phyloP scores from a whole-genome alignment of 768 basidiomycete genomes.

The Gloeopeniophorella convolvens region DNA sequence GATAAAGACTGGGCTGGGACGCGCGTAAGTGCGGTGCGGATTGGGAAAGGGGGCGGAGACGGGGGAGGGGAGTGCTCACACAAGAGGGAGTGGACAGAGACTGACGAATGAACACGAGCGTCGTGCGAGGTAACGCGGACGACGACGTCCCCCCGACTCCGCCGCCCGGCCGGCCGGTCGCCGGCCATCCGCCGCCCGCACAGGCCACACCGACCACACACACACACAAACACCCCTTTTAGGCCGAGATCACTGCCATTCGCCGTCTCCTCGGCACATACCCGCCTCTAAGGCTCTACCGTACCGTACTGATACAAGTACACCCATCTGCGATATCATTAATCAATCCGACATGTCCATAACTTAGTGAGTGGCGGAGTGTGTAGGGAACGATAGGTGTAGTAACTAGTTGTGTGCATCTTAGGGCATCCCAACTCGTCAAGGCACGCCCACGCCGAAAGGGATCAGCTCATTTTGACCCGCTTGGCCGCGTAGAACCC shows the following conservation, averaged over 20 bases:
- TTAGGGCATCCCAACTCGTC: slow-evolving; percentile 10
- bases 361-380: no score
- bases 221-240: slow-evolving; percentile 1
- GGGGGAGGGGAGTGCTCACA: slow-evolving; percentile 4
- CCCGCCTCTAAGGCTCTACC: no score
- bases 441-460: background rate
- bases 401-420: background rate
- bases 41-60: background rate
- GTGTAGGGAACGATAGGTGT: no score
- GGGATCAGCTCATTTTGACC: slow-evolving; percentile 12
- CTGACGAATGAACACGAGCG: slow-evolving; percentile 18
- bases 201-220: background rate
- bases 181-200: slow-evolving; percentile 1
- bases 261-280: no score
- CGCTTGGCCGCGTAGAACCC: slow-evolving; percentile 14
- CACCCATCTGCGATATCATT: no score
- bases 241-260: background rate
- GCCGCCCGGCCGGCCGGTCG: slow-evolving; percentile 16
- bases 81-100: slow-evolving; percentile 2
- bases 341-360: no score
- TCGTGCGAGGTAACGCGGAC: slow-evolving; percentile 21
- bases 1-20: slow-evolving; percentile 8
- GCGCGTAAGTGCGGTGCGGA: slow-evolving; percentile 4
- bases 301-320: no score
- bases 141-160: slow-evolving; percentile 8